These are phyloP conservation scores for Stropharia rugosoannulata DNA, from an alignment of 768 basidiomycete species.

Conservation along the genomic window DNA sequence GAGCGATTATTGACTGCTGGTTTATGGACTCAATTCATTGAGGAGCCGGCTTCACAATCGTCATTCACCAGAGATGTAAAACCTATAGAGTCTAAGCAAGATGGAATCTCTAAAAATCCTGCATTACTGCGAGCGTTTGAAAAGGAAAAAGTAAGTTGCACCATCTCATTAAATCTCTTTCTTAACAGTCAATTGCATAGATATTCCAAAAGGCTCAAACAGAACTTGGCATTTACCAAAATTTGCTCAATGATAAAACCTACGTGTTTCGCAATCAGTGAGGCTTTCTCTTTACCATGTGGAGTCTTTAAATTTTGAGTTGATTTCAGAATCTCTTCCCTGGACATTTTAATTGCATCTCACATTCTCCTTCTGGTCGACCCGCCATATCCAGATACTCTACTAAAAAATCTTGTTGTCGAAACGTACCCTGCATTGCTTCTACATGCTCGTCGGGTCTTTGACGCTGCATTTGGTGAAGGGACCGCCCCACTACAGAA, in stretches of 20 bases:
- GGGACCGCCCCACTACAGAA: constrained; percentile 15
- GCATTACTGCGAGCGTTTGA: constrained; percentile 57
- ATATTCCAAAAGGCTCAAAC: constrained; percentile 57
- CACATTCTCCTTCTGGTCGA: constrained; percentile 61
- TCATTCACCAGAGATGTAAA: constrained; percentile 34
- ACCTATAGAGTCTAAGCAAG: constrained; percentile 27
- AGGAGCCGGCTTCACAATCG: constrained; percentile 40
- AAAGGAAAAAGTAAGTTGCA: constrained; percentile 52
- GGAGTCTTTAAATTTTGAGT: not conserved
- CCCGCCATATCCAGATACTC: constrained; percentile 61
- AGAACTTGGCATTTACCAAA: constrained; percentile 56
- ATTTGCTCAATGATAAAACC: constrained; percentile 46
- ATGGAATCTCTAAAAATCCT: constrained; percentile 26
- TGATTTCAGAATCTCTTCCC: constrained; percentile 48
- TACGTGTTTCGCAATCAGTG: constrained; percentile 56
- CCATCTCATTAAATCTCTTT: not conserved
- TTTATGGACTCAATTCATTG: constrained; percentile 52
- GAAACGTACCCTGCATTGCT: constrained; percentile 58
- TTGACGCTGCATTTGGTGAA: constrained; percentile 23
- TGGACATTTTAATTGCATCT: constrained; percentile 69
- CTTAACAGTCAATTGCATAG: constrained; percentile 30
- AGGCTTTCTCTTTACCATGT: constrained; percentile 10
- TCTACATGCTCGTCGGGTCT: constrained; percentile 56
- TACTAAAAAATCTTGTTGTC: constrained; percentile 51
- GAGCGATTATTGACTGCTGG: constrained; percentile 62